Conservation (phyloP, 2,329 filamentous ascomycete genomes). For the Neodidymelliopsis sp. region DNA sequence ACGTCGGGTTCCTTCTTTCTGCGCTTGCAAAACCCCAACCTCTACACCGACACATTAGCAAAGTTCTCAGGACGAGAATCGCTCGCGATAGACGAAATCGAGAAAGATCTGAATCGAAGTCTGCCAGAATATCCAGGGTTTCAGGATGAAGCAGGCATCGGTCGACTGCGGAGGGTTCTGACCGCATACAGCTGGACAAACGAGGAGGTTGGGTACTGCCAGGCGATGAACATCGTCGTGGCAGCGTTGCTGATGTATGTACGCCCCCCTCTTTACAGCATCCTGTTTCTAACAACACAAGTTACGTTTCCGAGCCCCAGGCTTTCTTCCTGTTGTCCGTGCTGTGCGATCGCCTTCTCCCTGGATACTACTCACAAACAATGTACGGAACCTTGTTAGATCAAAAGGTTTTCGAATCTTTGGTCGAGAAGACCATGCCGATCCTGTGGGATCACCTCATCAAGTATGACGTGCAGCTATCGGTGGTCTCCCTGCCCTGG, state of each 20-base stretch:
- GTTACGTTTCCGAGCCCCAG: conserved; percentile 94
- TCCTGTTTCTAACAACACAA: conserved; percentile 47
- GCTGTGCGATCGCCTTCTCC: conserved; percentile 89
- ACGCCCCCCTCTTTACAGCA: conserved; percentile 14
- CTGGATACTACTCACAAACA: conserved; percentile 97
- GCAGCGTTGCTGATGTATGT: conserved; percentile 88
- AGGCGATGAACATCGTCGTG: conserved; percentile 99
- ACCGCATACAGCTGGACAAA: conserved; percentile 99
- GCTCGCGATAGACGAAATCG: conserved; percentile 96
- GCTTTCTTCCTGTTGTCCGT: conserved; percentile 94
- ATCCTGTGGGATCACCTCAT: conserved; percentile 98
- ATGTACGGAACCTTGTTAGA: conserved; percentile 99
- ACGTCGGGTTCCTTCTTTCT: conserved; percentile 91
- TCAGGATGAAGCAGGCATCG: conserved; percentile 94
- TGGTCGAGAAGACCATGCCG: conserved; percentile 99
- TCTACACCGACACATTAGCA: conserved; percentile 83
- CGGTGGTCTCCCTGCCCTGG: conserved; percentile 96
- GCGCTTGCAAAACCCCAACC: conserved; percentile 81
- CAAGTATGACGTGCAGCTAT: conserved; percentile 95
- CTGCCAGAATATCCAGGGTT: conserved; percentile 97
- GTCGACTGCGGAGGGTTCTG: conserved; percentile 83
- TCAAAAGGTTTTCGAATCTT: conserved; percentile 94
- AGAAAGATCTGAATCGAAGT: conserved; percentile 96
- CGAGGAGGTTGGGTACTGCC: conserved; percentile 94
- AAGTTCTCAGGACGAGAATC: conserved; percentile 88